Evolutionary conservation across 768 basidiomycete species (phyloP).

Genomic region (Hygrophorus pudorinus): DNA sequence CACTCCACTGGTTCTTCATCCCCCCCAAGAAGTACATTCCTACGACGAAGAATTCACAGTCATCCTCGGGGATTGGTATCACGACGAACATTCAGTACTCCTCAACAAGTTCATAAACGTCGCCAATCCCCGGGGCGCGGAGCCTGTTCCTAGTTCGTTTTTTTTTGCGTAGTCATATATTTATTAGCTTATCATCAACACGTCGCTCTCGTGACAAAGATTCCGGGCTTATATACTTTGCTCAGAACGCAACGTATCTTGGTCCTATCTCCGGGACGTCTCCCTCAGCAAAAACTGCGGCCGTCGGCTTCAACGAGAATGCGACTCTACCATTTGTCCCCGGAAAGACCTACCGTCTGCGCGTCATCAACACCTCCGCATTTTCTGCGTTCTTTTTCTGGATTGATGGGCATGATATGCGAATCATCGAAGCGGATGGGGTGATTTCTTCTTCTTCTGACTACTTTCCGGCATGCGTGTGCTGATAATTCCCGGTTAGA

Average conservation of each 20-base stretch:
- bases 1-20: constrained; percentile 75
- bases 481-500: constrained; percentile 26
- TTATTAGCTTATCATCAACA: not conserved
- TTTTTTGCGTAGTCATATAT: not conserved
- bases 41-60: constrained; percentile 93
- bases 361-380: constrained; percentile 76
- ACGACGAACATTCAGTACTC: constrained; percentile 57
- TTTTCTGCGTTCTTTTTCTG: constrained; percentile 75
- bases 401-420: constrained; percentile 85
- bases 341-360: constrained; percentile 85
- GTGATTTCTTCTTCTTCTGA: constrained; percentile 28
- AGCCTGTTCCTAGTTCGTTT: constrained; percentile 72
- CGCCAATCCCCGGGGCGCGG: constrained; percentile 73
- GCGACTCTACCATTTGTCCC: constrained; percentile 75
- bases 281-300: constrained; percentile 38
- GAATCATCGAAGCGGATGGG: constrained; percentile 76
- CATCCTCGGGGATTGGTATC: constrained; percentile 89
- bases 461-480: not conserved
- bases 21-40: constrained; percentile 47
- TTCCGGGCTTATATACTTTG: constrained; percentile 75
- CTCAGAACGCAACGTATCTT: constrained; percentile 64
- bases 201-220: constrained; percentile 30
- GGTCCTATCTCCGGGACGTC: constrained; percentile 44
- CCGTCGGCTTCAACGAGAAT: constrained; percentile 80
- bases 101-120: constrained; percentile 58